These are phyloP conservation scores for Scutellaria galericulata DNA, from an alignment of 257 asterid species.

Conservation along the genomic window DNA sequence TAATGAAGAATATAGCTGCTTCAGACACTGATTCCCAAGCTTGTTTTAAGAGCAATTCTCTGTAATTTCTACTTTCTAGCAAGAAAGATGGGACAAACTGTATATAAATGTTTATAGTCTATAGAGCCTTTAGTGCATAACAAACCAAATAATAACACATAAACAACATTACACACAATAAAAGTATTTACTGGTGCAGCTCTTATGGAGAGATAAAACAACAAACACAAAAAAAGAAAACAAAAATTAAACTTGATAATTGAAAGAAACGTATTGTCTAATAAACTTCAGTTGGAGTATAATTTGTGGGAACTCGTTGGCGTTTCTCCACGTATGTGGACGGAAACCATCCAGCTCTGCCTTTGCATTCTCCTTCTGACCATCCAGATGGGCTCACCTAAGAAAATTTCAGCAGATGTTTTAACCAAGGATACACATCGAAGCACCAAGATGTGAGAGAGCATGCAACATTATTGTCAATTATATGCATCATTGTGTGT, in stretches of 20 bases:
- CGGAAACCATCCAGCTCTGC: constrained; percentile 98
- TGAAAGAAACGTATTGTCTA: constrained; percentile 26
- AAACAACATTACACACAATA: constrained; percentile 21
- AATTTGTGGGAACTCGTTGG: constrained; percentile 69
- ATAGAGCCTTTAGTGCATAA: neutral
- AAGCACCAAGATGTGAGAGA: neutral
- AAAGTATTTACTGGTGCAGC: neutral
- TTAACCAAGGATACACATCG: neutral
- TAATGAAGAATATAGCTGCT: too few species aligned
- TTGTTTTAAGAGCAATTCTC: neutral
- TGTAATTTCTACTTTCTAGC: neutral
- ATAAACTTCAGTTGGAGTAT: constrained; percentile 66
- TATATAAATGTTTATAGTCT: neutral
- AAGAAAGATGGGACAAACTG: neutral
- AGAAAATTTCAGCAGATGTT: neutral
- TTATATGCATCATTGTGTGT: neutral
- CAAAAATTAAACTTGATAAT: neutral
- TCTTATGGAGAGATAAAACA: constrained; percentile 2
- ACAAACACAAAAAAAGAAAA: neutral
- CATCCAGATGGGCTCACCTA: constrained; percentile 92
- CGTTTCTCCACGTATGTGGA: constrained; percentile 78
- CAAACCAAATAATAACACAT: constrained; percentile 19
- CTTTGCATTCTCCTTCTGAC: constrained; percentile 97
- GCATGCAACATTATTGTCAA: neutral
- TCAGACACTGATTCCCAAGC: neutral